Conservation (phyloP, 1,284 basidiomycete species). For the Thelephora terrestris region DNA sequence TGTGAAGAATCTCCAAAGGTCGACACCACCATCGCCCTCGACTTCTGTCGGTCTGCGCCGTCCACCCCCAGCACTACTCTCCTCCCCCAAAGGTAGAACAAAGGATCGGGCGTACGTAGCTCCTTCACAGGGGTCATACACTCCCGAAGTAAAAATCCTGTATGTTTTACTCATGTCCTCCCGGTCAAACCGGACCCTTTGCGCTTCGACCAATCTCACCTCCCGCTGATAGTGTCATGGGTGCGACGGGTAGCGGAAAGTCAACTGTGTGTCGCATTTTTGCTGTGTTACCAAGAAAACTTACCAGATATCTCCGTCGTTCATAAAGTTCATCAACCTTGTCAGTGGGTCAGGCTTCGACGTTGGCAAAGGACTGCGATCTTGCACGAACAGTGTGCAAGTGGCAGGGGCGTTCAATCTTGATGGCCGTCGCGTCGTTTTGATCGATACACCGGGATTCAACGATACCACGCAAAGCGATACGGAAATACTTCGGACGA, state of each 20-base stretch:
- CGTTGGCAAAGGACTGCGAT: constrained; percentile 22
- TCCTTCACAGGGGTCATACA: too few relatives aligned
- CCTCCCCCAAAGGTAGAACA: too few relatives aligned
- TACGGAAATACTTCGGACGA: constrained; percentile 10
- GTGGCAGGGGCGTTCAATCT: constrained; percentile 6
- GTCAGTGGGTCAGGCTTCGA: constrained; percentile 21
- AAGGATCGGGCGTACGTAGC: too few relatives aligned
- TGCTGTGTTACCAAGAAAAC: background rate
- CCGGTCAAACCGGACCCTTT: too few relatives aligned
- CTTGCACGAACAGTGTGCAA: constrained; percentile 14
- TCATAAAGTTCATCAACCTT: constrained; percentile 24
- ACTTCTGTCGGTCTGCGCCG: too few relatives aligned
- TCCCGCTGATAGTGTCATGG: constrained; percentile 12
- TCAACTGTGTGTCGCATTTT: constrained; percentile 10
- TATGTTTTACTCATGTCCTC: too few relatives aligned
- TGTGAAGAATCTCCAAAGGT: too few relatives aligned
- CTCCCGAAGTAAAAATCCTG: too few relatives aligned
- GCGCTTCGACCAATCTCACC: too few relatives aligned
- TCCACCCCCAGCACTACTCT: too few relatives aligned
- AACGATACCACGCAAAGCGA: constrained; percentile 14
- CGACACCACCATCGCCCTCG: too few relatives aligned
- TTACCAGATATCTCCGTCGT: constrained; percentile 5
- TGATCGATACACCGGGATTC: constrained; percentile 17
- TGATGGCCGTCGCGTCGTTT: constrained; percentile 2
- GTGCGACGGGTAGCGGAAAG: constrained; percentile 16